phyloP scores from a whole-genome alignment of 352 stramenopile species.

The Pythium volutum region DNA sequence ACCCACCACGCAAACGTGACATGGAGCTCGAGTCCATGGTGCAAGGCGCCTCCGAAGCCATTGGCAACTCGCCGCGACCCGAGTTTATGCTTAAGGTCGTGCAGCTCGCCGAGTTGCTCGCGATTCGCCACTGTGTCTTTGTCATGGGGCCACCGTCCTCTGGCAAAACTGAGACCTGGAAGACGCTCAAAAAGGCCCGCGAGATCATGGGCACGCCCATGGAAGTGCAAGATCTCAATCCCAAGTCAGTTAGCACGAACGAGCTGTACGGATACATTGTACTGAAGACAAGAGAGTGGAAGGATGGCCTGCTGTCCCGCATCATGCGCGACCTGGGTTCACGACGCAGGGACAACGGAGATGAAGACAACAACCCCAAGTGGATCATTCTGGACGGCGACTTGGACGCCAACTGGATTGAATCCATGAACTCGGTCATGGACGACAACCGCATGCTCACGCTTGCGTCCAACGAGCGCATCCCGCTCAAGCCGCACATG shows the following conservation, averaged over 20 bases:
- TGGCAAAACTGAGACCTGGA: conserved; percentile 96
- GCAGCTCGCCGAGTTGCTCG: conserved; percentile 93
- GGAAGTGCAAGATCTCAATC: conserved; percentile 93
- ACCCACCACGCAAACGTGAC: conserved; percentile 91
- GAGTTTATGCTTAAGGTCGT: conserved; percentile 94
- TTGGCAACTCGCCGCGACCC: conserved; percentile 74
- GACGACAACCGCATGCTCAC: conserved; percentile 97
- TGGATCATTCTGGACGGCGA: conserved; percentile 98
- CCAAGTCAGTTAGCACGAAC: conserved; percentile 95
- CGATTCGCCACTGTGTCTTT: conserved; percentile 96
- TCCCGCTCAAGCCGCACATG: conserved; percentile 96
- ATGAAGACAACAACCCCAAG: conserved; percentile 92
- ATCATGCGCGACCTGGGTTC: conserved; percentile 95
- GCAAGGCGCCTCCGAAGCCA: conserved; percentile 72
- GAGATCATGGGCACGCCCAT: conserved; percentile 86
- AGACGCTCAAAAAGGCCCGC: conserved; percentile 88
- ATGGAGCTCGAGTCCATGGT: conserved; percentile 91
- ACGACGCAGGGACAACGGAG: conserved; percentile 83
- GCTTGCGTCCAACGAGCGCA: conserved; percentile 95
- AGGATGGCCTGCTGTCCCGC: conserved; percentile 93
- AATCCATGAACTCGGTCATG: conserved; percentile 98
- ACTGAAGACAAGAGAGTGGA: conserved; percentile 95
- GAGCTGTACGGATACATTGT: conserved; percentile 97
- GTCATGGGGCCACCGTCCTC: conserved; percentile 93
- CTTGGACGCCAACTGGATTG: conserved; percentile 97